Evolutionary conservation across 441 rosid genomes (phyloP), one percentile per base, ranked within the genome.

Genomic region (Eugenia klotzschiana): DNA sequence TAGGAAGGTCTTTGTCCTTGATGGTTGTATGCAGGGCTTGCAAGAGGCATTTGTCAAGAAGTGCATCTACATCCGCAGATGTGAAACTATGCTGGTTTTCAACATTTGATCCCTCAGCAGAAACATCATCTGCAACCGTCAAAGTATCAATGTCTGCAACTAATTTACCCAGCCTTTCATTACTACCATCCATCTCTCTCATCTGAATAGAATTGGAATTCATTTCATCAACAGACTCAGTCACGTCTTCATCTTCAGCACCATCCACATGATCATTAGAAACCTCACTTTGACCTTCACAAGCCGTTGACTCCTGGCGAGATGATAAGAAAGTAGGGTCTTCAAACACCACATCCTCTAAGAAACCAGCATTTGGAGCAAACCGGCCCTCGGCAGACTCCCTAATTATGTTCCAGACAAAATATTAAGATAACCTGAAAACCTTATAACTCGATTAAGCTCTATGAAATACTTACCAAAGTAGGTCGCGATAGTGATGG

Each of bases 1-100:
- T 88, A 40, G 98, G 98, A 81, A 96, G 95, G 88, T 96, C 98
- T 86, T 94, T 96, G 55, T 95, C 99, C 87, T 93, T 94, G 1
- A 95, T 90, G 64, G 97, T 93, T 52, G 92, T 91, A 87, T 94
- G 93, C 89, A 96, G 89, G 58, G 99, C 98, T 90, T 96, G 98
- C 90, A 96, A 87, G 83, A 96, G 94, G 90, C 96, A 95, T 84
- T 90, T 94, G 90, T 96, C 97, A 82, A 96, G 91, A 88, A 89
- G 91, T 55, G 93, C 83, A 90, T 96, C 98, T 57, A 95, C 91
- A 84, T 93, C 98, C 86, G 89, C 94, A 54, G 88, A 72, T 51
- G 94, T 88, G 83, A 90, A 86, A 80, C 83, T 64, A 56, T 83
- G 91, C 83, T 86, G 94, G 84, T 91, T 91, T 53, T 91, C 93